Evolutionary conservation across 192 early-diverging fungal species (phyloP), one percentile per base, ranked within the genome.

Genomic region (Spinellus fusiger): DNA sequence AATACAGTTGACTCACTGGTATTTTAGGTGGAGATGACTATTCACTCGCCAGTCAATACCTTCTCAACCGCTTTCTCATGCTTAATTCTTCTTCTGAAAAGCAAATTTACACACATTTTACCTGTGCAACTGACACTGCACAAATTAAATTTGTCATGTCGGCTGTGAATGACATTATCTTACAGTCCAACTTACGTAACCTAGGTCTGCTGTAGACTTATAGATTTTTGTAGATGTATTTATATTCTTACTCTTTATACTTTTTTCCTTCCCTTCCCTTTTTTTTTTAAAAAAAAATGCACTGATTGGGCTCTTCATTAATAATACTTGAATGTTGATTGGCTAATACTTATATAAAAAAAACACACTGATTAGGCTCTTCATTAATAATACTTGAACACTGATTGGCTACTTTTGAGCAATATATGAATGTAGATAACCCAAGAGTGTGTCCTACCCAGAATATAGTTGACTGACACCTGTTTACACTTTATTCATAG

Each of bases 91-190:
- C 79, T n/a, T 81, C 90, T 28, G 71, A 79, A 60, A 91, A 92
- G 78, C 86, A 86, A 70, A 83, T 92, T 50, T 92, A 93, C 73
- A 85, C 89, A 34, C 90, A 93, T 66, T 91, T 91, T 63, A 93
- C 90, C 4, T 93, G 90, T 69, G 89, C 90, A 3, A 93, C 90
- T 0, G 90, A 93, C 70, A 93, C 90, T 15, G 76, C 73, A 50
- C 90, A 93, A 76, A 87, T 93, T 55, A 86, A 85, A 68, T 91
- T 91, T 72, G 89, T 93, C 62, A 93, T 93, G 89, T 84, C 89
- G 1, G 89, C 89, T n/a, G 88, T 93, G 53, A 91, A 91, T 59
- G 91, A 93, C 68, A 91, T 93, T 61, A 89, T 93, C 71, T 84
- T 93, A 54, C 89, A 91, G 18, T n/a, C 40, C 40, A 44, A 18